Conservation (phyloP, 2,329 filamentous ascomycete species). For the Myrmaecium sp. region DNA sequence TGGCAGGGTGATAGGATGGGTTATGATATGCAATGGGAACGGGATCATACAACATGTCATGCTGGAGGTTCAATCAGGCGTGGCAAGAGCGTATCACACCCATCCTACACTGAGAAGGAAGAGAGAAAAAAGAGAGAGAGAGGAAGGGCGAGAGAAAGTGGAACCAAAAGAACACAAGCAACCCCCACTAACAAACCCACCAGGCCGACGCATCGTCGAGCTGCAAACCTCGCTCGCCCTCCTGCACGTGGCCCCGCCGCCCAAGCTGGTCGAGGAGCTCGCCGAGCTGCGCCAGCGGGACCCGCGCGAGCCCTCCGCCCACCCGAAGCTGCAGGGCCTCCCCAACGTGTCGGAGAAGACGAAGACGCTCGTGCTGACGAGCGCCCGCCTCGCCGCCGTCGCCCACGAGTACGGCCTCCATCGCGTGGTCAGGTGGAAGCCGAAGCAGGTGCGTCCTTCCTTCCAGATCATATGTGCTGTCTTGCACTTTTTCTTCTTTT, state of each 20-base stretch:
- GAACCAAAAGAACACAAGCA: too few species aligned
- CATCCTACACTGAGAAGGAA: too few species aligned
- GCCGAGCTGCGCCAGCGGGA: constrained; percentile 11
- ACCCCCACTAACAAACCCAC: constrained; percentile 1
- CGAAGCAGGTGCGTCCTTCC: constrained; percentile 47
- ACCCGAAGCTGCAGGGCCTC: constrained; percentile 55
- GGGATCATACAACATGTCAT: too few species aligned
- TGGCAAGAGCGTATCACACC: too few species aligned
- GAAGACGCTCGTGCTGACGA: constrained; percentile 45
- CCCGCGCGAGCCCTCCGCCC: constrained; percentile 45
- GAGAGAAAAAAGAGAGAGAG: constrained; percentile 2
- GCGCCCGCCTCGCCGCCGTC: constrained; percentile 48
- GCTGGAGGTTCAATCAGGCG: too few species aligned
- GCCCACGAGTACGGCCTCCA: constrained; percentile 54
- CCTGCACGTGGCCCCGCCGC: constrained; percentile 15
- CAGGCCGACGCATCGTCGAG: constrained; percentile 47
- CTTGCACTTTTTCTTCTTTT: too few species aligned
- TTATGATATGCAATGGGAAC: constrained; percentile 6
- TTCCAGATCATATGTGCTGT: too few species aligned
- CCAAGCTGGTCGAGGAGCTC: constrained; percentile 9
- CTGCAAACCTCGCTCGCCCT: constrained; percentile 48
- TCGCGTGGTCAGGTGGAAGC: constrained; percentile 75
- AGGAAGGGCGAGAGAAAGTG: constrained; percentile 8
- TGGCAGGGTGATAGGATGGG: constrained; percentile 2
- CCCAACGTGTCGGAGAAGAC: constrained; percentile 49